Evolutionary conservation across 2,329 filamentous ascomycete species (phyloP), one percentile per base, ranked within the genome.

Genomic region (Fusarium poae): DNA sequence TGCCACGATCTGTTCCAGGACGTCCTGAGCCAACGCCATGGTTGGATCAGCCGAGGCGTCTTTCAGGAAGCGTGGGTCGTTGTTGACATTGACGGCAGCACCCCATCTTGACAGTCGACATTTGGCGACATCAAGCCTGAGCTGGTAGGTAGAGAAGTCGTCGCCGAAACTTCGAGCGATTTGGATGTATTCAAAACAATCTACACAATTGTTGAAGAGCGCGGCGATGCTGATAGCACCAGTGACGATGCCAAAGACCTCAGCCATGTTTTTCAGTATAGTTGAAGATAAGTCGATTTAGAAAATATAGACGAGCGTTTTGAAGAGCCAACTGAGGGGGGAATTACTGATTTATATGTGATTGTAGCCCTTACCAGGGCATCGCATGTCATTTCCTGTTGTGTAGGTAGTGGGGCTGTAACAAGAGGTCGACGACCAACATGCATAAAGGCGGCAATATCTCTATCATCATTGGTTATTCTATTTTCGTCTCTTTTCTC

Each of bases 141-240:
- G 74, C 44, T 76, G 75, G 44, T 70, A 75, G 23, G 58, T 71
- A 30, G 80, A 67, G 60, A 75, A 81, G 43, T 82, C 77, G 23
- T 50, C 37, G 0, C 73, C 77, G 44, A 80, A 80, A 35, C 73
- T 66, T 1, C 68, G 72, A 21, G 78, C 78, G 2, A 82, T 70
- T 46, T 83, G 78, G 46, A 83, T 62, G 62, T 80, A 80, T 21
- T 78, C 75, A 61, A 84, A 83, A 59, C 76, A 80, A 35, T 78
- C 74, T 39, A 83, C 73, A 44, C 77, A 80, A 57, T 74, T 74
- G 43, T 77, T 79, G 45, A 82, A 82, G 15, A 78, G 59, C 3
- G 71, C 62, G 21, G 78, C 79, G 4, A 82, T 58, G 40, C 77
- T 76, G 10, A 79, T 62, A 1, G 74, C 78, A n/a, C 78, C 70